Base-by-base conservation (phyloP, 2,329 filamentous ascomycete species). In the Graphilbum ipis-grandicollis region DNA sequence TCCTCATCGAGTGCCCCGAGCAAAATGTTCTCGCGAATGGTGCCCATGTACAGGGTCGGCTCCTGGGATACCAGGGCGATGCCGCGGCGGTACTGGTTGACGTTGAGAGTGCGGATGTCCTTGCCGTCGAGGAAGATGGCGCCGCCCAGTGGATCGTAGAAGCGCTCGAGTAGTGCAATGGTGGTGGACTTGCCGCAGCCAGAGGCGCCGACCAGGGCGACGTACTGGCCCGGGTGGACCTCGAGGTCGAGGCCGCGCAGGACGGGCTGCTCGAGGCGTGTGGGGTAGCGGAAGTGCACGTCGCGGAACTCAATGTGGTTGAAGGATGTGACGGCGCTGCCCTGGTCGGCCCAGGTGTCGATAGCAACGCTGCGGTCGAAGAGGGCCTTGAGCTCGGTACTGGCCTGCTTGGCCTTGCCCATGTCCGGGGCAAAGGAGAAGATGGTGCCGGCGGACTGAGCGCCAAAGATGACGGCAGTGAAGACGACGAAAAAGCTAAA, bases 401-500 rank as follows among this genome's bases (percentile, higher is more conserved):
- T 84, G 1, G 88, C 82, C 39, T 86, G 70, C 53, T 86, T 84
- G 0, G 86, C 86, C 59, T 96, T 93, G 44, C 83, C 79, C 79
- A 93, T 92, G 46, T 93, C 84, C 1, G 85, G 83, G 0, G 83
- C 83, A 53, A 88, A 93, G 5, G 75, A 84, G 63, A 90, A 94
- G 50, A 88, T 78, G 13, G 76, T 79, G 8, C 88, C 88, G 2
- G 88, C 88, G 4, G 85, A 90, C 55, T 96, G 88, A 0, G 85
- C 80, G 38, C 86, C 84, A 49, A 93, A 94, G 49, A 94, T 80
- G 48, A 96, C 71, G 33, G 84, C 69, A 42, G 78, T 75, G 58
- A 93, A 94, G 49, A 82, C 85, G 33, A 93, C 65, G 59, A 94
- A 96, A 66, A 96, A 96, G 46, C 86, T 79, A 55, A 88, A 88